A percentile compares a stretch with the other conserved stretches of the same genome.
These are phyloP conservation scores for Colletotrichum graminicola DNA, from an alignment of 2,329 filamentous ascomycete species.

Conservation along the genomic window DNA sequence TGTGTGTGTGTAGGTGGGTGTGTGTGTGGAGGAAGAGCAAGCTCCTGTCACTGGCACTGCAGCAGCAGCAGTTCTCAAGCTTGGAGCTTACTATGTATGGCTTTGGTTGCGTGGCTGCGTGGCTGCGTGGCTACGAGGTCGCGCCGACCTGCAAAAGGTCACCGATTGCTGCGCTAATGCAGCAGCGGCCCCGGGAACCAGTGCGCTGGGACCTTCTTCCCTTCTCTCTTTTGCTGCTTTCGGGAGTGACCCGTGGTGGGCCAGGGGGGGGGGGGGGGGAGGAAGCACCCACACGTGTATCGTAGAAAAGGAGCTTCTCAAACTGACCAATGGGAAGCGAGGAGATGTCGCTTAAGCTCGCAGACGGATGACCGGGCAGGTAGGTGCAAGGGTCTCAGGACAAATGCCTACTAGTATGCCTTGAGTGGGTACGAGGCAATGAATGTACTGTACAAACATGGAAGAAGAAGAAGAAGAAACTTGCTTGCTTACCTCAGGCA, in stretches of 20 bases:
- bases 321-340: neutral
- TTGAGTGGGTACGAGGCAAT: neutral
- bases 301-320: neutral
- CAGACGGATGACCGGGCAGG: neutral
- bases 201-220: constrained; percentile 38
- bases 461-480: neutral
- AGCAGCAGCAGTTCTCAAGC: neutral
- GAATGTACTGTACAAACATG: neutral
- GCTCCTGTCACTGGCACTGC: neutral
- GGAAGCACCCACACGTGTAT: no score
- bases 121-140: constrained; percentile 1
- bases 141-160: neutral
- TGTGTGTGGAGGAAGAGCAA: neutral
- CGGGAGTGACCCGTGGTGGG: constrained; percentile 40
- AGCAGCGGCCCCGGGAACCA: constrained; percentile 40
- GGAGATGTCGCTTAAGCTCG: neutral
- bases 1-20: no score
- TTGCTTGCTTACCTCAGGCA: neutral
- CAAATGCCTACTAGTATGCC: neutral
- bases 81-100: neutral
- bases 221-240: constrained; percentile 16
- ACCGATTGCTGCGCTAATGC: constrained; percentile 31
- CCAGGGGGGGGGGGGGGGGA: neutral
- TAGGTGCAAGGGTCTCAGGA: neutral
- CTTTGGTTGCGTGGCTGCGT: no score